Evolutionary conservation across 345 rosid genomes (phyloP).

Genomic region (Crucihimalaya himalaica): DNA sequence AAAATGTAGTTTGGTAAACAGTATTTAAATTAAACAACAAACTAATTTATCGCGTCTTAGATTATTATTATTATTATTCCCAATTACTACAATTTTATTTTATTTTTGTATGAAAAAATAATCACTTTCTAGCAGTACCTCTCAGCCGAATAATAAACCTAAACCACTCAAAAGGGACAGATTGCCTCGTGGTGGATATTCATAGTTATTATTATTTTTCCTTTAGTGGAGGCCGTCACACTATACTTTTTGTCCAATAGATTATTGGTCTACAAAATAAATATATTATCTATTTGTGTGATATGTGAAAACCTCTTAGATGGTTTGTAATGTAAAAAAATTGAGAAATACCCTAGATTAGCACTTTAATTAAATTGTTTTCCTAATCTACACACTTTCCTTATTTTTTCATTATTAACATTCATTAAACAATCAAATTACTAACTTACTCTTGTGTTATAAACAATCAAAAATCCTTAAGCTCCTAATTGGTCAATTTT

Average conservation of each 20-base stretch:
- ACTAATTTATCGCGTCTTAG: not conserved
- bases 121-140: not conserved
- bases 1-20: not conserved
- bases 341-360: too few relatives aligned
- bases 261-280: not conserved
- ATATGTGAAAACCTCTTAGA: not conserved
- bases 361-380: too few relatives aligned
- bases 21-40: not conserved
- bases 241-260: conserved; percentile 3
- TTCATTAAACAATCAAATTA: too few relatives aligned
- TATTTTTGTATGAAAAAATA: not conserved
- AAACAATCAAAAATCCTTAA: too few relatives aligned
- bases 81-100: not conserved
- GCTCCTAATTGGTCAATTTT: too few relatives aligned
- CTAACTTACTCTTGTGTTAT: too few relatives aligned
- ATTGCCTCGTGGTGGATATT: conserved; percentile 26
- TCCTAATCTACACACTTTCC: too few relatives aligned
- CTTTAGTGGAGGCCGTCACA: conserved; percentile 18
- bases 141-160: conserved; percentile 5
- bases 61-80: not conserved
- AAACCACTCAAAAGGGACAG: conserved; percentile 17
- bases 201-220: conserved; percentile 18
- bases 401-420: too few relatives aligned
- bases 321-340: conserved; percentile 1
- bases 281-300: not conserved